Percentiles rank a stretch among this genome's conserved stretches.
Evolutionary conservation across 2,329 filamentous ascomycete species (phyloP).

Genomic region (Pseudogymnoascus sp.): DNA sequence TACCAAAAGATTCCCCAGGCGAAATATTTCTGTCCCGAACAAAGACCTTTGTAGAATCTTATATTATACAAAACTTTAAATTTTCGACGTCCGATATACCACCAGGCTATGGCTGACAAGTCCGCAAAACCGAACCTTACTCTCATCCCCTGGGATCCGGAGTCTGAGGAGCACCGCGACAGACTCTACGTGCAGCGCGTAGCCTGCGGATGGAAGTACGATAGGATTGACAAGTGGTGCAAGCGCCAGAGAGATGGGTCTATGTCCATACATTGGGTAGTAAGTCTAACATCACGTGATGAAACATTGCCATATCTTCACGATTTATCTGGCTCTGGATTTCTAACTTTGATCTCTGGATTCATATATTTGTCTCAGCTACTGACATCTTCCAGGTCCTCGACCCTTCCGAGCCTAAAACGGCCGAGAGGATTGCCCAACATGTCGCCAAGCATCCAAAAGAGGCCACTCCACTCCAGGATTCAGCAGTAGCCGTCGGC

Average conservation of each 20-base stretch:
- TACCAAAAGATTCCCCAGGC: neutral
- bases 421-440: slow-evolving; percentile 14
- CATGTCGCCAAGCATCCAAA: slow-evolving; percentile 17
- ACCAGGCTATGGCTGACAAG: neutral
- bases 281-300: slow-evolving; percentile 10
- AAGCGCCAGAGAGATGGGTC: slow-evolving; percentile 14
- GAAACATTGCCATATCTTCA: neutral
- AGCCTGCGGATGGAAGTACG: slow-evolving; percentile 37
- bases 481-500: slow-evolving; percentile 18
- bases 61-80: neutral
- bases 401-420: slow-evolving; percentile 14
- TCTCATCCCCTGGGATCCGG: slow-evolving; percentile 39
- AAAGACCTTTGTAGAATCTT: neutral
- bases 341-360: neutral
- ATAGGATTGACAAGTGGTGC: slow-evolving; percentile 27
- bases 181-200: slow-evolving; percentile 37
- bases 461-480: slow-evolving; percentile 16
- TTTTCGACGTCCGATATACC: neutral
- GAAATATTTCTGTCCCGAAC: neutral
- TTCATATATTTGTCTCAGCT: neutral
- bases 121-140: slow-evolving; percentile 20
- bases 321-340: neutral
- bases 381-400: slow-evolving; percentile 13
- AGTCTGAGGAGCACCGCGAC: slow-evolving; percentile 31
- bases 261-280: slow-evolving; percentile 22